phyloP scores from a whole-genome alignment of 208 protist genomes.

The Acanthamoeba healyi region DNA sequence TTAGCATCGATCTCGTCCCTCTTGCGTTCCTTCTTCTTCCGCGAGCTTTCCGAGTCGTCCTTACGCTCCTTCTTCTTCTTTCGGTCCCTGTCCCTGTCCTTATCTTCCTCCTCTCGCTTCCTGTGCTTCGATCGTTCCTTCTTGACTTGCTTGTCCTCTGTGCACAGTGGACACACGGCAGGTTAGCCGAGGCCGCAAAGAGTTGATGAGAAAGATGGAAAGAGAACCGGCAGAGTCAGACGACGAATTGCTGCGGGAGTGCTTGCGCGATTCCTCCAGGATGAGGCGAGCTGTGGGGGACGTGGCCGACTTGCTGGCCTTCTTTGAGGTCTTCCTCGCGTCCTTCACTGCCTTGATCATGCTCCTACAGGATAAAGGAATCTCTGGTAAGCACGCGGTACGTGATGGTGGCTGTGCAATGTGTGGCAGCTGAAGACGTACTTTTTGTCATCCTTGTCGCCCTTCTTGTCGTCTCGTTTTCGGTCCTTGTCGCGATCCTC shows the following conservation, averaged over 20 bases:
- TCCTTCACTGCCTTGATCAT: conserved; percentile 15
- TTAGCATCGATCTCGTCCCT: not conserved
- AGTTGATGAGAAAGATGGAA: not conserved
- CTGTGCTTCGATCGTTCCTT: conserved; percentile 59
- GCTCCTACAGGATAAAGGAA: not conserved
- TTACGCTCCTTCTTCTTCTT: conserved; percentile 53
- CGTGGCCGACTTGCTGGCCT: not conserved
- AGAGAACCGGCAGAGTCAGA: not conserved
- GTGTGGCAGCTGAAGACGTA: not conserved
- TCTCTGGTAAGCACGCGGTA: too few species aligned
- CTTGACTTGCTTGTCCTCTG: conserved; percentile 40
- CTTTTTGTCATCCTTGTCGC: not conserved
- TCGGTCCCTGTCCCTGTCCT: not conserved
- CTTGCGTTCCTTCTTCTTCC: not conserved
- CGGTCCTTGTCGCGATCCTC: not conserved
- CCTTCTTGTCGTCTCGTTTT: not conserved
- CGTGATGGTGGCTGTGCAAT: not conserved
- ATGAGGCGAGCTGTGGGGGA: not conserved
- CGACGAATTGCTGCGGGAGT: not conserved
- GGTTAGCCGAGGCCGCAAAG: too few species aligned
- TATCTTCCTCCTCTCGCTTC: conserved; percentile 5
- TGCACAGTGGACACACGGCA: too few species aligned
- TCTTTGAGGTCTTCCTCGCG: not conserved
- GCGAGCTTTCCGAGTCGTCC: not conserved
- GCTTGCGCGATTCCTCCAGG: conserved; percentile 17